Conservation (phyloP, 1,139 yeast species). For the Scheffersomyces illinoinensis region DNA sequence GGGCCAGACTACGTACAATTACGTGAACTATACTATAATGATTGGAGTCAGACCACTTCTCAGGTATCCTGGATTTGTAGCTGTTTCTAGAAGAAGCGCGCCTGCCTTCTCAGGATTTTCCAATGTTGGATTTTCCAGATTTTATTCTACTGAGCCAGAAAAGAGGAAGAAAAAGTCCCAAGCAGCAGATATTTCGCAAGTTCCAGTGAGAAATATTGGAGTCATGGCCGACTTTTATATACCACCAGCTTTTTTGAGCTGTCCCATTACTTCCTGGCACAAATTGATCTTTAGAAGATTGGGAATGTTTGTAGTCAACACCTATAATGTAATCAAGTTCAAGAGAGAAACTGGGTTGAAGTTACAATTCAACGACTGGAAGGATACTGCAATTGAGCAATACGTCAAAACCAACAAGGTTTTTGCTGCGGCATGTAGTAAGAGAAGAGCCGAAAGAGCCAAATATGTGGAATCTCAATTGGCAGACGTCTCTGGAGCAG, state of each 20-base stretch:
- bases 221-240: slow-evolving; percentile 47
- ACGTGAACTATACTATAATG: background rate
- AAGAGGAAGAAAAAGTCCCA: slow-evolving; percentile 17
- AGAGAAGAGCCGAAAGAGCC: slow-evolving; percentile 35
- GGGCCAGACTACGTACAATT: background rate
- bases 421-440: slow-evolving; percentile 55
- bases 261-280: slow-evolving; percentile 43
- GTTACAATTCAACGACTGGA: slow-evolving; percentile 71
- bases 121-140: background rate
- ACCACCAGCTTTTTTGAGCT: slow-evolving; percentile 35
- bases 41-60: background rate
- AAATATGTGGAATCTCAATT: slow-evolving; percentile 40
- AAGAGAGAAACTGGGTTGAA: slow-evolving; percentile 63
- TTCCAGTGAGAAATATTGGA: slow-evolving; percentile 43
- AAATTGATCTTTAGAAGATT: slow-evolving; percentile 42
- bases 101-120: background rate
- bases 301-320: slow-evolving; percentile 59
- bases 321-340: slow-evolving; percentile 63
- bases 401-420: slow-evolving; percentile 68
- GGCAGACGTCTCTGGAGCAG: slow-evolving; percentile 58
- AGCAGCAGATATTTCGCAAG: slow-evolving; percentile 33
- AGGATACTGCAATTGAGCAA: slow-evolving; percentile 66
- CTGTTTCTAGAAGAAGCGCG: background rate
- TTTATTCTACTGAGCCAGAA: slow-evolving; percentile 4
- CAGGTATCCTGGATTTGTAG: background rate